These are phyloP conservation scores for Raphanus raphanistrum DNA, from an alignment of 345 rosid genomes.

Conservation along the genomic window DNA sequence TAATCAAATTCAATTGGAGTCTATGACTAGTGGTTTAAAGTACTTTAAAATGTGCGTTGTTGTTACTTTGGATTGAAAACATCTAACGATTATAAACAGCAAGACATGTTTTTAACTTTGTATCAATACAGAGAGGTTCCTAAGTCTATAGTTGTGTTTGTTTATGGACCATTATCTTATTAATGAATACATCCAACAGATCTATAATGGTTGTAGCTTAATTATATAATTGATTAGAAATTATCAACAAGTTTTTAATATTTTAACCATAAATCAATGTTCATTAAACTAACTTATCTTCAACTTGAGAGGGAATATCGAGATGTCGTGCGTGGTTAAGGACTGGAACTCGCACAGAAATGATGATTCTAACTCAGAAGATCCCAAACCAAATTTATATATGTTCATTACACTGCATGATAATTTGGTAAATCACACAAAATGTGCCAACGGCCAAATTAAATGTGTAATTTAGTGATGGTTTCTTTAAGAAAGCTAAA, in stretches of 20 bases:
- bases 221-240: not conserved
- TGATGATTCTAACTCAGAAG: not conserved
- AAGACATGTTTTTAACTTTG: not conserved
- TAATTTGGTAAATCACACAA: not conserved
- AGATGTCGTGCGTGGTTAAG: conserved; percentile 4
- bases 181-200: no score
- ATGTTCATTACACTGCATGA: not conserved
- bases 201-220: no score
- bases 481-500: not conserved
- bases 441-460: not conserved
- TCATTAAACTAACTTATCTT: not conserved
- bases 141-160: no score
- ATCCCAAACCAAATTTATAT: not conserved
- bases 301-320: not conserved
- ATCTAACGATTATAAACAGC: not conserved
- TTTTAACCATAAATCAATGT: not conserved
- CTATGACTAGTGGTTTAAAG: not conserved
- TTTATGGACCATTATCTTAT: no score
- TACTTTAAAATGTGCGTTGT: not conserved
- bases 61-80: conserved; percentile 4
- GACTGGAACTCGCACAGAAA: not conserved
- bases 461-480: not conserved
- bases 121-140: not conserved
- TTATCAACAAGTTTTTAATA: not conserved
- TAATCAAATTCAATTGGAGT: not conserved